Base-by-base conservation (phyloP, 495 filamentous ascomycete species). In the Rhizodiscina lignyota region DNA sequence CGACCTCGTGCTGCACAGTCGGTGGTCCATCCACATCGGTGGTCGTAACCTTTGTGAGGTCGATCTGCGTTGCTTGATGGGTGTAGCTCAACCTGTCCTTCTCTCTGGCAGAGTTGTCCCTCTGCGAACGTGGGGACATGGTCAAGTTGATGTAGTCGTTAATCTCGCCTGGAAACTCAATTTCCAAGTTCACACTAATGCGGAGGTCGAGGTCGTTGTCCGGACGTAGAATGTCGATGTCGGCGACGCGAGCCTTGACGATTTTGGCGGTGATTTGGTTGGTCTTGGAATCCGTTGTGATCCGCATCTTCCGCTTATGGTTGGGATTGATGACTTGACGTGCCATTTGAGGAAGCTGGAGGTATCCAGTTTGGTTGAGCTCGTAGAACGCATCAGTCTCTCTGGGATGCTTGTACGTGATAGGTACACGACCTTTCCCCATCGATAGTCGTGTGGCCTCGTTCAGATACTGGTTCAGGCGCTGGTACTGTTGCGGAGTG, bases 101-200 rank as follows among this genome's bases (percentile, higher is more conserved):
- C 24, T 27, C n/a, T n/a, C n/a, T n/a, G n/a, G n/a, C n/a, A n/a
- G n/a, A n/a, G n/a, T n/a, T n/a, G n/a, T n/a, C n/a, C n/a, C n/a
- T n/a, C n/a, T n/a, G n/a, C n/a, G n/a, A n/a, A n/a, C n/a, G n/a
- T n/a, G n/a, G n/a, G n/a, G n/a, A n/a, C n/a, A n/a, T n/a, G n/a
- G n/a, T n/a, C n/a, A n/a, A n/a, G 24, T 27, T 13, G 24, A 27
- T 13, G 24, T 8, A 13, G 24, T 6, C 13, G 8, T 27, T 13
- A 13, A 27, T 27, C 8, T 6, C 8, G 24, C 24, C 24, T 6
- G 6, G 8, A 13, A 8, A 27, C 8, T 57, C 61, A 0, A 83
- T 83, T 68, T 96, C 87, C 4, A 94, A 63, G 46, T 86, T 93
- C 44, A 94, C 69, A 43, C 80, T 86, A 41, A 96, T 72, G 16